Evolutionary conservation across 2,329 filamentous ascomycete species (phyloP), one percentile per base, ranked within the genome.

Genomic region (Aulographum hederae): DNA sequence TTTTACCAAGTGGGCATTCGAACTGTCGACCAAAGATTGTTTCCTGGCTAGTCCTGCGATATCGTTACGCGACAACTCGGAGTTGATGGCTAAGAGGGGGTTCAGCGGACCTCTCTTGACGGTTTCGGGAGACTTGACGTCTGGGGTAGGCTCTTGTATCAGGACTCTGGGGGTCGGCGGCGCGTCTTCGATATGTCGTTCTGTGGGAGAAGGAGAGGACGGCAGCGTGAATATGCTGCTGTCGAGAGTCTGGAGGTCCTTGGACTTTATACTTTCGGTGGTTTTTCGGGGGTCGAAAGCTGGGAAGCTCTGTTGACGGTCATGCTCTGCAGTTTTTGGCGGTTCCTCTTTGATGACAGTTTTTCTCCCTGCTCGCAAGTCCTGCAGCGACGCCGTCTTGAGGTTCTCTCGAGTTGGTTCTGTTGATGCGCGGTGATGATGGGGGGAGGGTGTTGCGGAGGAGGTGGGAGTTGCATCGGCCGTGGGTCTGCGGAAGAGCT

Each of bases 21-120:
- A 28, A 16, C 27, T 28, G 27, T n/a, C 11, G 16, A 28, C 15
- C 8, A 28, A 14, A 8, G 27, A 28, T 28, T 28, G 27, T 16
- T 28, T 28, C 15, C 27, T 17, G 15, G 27, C 8, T 6, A 28
- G 8, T 10, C 8, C 8, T 10, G 12, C 27, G 8, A 8, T 8
- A 25, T 25, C 21, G 8, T 25, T 25, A n/a, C 8, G 21, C 21
- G 21, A 25, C 21, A 25, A 25, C 8, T 25, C n/a, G 21, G n/a
- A 25, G 21, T 25, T 25, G 21, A n/a, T 25, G n/a, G n/a, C n/a
- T n/a, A n/a, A n/a, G n/a, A n/a, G n/a, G 8, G 21, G 21, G 21
- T 8, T 8, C n/a, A n/a, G 21, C 21, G 21, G 8, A 25, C n/a
- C 8, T 25, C n/a, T n/a, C 8, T 25, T n/a, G 21, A 25, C 8